Evolutionary conservation across 2,329 filamentous ascomycete species (phyloP), one percentile per base, ranked within the genome.

Genomic region (Berkeleyomyces rouxiae): DNA sequence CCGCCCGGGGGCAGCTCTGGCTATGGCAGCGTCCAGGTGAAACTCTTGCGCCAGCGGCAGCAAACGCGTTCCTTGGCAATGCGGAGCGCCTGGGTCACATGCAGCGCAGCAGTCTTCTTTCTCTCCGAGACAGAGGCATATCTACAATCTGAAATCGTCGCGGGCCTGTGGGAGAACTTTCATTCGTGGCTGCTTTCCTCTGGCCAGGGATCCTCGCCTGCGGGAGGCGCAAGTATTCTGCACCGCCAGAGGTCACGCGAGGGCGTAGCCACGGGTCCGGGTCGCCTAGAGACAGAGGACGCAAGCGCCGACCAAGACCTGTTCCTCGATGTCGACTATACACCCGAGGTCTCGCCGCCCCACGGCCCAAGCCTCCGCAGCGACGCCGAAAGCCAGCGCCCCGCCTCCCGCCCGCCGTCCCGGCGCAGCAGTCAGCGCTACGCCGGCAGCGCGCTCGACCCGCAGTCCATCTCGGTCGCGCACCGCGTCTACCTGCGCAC

Each of bases 81-180:
- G 79, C 83, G 93, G 13, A 86, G 84, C 66, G 82, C 92, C 0
- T 99, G 93, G 93, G 92, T 90, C 0, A 95, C 89, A 0, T 86
- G 87, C 67, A 90, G 88, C 69, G 88, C 90, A 2, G 86, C 89
- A 1, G 82, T 95, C 3, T 96, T 96, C 74, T 87, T 97, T 67
- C 78, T 97, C 3, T 89, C 88, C 0, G 91, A 96, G 71, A 86
- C 89, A 11, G 87, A 92, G 67, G 84, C 84, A 2, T 97, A 95
- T 69, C 83, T 97, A 53, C 92, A 96, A 71, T 89, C 88, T 0
- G 90, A 96, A 70, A 85, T 97, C 5, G 85, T 96, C 11, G 82
- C 85, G 65, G 84, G 85, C 40, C 84, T 89, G 1, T 96, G 90
- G 83, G 81, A 85, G 13, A 84, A 87, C 60, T 91, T 97, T 68